phyloP scores from a whole-genome alignment of 768 basidiomycete species.

The Scleroderma citrinum region DNA sequence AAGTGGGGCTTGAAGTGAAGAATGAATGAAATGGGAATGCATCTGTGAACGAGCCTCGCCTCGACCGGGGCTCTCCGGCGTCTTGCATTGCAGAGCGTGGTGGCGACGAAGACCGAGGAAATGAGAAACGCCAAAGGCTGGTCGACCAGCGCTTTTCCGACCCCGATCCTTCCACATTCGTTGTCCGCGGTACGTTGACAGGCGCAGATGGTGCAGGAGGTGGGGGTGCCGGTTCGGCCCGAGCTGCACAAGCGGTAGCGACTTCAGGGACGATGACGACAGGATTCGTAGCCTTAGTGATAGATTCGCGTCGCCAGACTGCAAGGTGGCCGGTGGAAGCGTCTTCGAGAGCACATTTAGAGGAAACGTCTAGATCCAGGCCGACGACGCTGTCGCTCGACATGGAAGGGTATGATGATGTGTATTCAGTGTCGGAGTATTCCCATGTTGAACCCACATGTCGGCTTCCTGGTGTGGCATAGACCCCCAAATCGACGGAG shows the following conservation, averaged over 20 bases:
- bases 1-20: slow-evolving; percentile 27
- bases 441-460: slow-evolving; percentile 52
- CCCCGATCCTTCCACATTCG: slow-evolving; percentile 25
- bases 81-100: slow-evolving; percentile 22
- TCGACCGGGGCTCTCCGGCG: slow-evolving; percentile 21
- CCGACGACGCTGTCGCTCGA: slow-evolving; percentile 31
- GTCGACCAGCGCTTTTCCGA: slow-evolving; percentile 28
- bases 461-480: slow-evolving; percentile 40
- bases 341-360: slow-evolving; percentile 27
- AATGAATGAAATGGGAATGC: slow-evolving; percentile 44
- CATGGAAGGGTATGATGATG: slow-evolving; percentile 43
- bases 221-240: slow-evolving; percentile 6
- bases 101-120: slow-evolving; percentile 25
- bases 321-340: slow-evolving; percentile 26
- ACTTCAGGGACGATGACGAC: slow-evolving; percentile 15
- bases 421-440: slow-evolving; percentile 39
- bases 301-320: slow-evolving; percentile 27
- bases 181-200: slow-evolving; percentile 23
- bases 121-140: slow-evolving; percentile 31
- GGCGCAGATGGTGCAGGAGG: slow-evolving; percentile 16
- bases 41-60: slow-evolving; percentile 29
- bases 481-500: slow-evolving; percentile 32
- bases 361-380: slow-evolving; percentile 25
- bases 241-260: background rate
- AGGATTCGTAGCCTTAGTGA: slow-evolving; percentile 20